Evolutionary conservation across 805 yeast genomes (phyloP).

Genomic region (Kodamaea jinghongensis): DNA sequence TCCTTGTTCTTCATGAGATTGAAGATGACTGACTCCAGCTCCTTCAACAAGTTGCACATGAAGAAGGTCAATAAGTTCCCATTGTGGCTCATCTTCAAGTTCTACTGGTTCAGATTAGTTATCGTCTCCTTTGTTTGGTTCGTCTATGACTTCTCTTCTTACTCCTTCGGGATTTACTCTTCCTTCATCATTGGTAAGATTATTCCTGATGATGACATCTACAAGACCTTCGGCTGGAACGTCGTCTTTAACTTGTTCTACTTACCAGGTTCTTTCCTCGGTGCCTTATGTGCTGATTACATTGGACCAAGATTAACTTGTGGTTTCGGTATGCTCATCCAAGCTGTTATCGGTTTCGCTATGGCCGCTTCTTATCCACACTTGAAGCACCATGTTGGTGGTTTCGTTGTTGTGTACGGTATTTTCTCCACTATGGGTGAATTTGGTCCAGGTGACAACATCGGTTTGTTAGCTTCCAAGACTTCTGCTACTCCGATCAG

Average conservation of each 20-base stretch:
- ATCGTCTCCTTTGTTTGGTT: slow-evolving; percentile 82
- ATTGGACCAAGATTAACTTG: slow-evolving; percentile 83
- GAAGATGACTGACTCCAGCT: slow-evolving; percentile 68
- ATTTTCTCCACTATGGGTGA: slow-evolving; percentile 84
- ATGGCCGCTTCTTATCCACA: slow-evolving; percentile 69
- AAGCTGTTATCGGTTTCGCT: slow-evolving; percentile 74
- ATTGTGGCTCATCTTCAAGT: slow-evolving; percentile 63
- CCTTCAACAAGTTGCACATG: slow-evolving; percentile 68
- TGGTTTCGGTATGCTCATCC: slow-evolving; percentile 61
- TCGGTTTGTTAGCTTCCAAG: slow-evolving; percentile 82
- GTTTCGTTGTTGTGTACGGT: slow-evolving; percentile 82
- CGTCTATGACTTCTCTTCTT: slow-evolving; percentile 80
- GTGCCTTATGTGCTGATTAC: slow-evolving; percentile 76
- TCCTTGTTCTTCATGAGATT: slow-evolving; percentile 73
- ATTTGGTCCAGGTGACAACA: slow-evolving; percentile 90
- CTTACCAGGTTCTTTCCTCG: slow-evolving; percentile 83
- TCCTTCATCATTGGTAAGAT: slow-evolving; percentile 61
- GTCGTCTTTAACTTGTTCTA: slow-evolving; percentile 83
- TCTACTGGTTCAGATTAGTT: slow-evolving; percentile 75
- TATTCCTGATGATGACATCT: slow-evolving; percentile 58
- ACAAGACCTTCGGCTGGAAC: slow-evolving; percentile 86
- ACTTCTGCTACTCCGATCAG: slow-evolving; percentile 82
- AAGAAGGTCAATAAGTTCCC: slow-evolving; percentile 58
- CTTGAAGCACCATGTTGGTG: slow-evolving; percentile 62
- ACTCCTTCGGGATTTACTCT: slow-evolving; percentile 84